These are phyloP conservation scores for Ceratocystiopsis sp. DNA, from an alignment of 2,329 filamentous ascomycete genomes.

Conservation along the genomic window DNA sequence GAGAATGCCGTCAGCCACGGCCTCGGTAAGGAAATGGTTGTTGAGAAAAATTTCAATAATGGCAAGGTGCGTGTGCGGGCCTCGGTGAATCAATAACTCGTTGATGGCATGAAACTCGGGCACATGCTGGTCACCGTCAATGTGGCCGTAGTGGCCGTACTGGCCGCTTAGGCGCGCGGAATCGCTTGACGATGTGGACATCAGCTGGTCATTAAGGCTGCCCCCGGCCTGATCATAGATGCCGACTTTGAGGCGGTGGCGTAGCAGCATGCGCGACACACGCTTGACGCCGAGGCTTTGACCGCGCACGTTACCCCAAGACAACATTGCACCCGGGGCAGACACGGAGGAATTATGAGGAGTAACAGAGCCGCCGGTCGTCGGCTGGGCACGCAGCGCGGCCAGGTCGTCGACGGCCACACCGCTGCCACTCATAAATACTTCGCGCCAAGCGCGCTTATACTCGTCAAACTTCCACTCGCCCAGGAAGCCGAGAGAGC, in stretches of 20 bases:
- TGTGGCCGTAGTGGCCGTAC: background rate
- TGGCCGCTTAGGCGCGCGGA: background rate
- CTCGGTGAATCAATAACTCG: conserved; percentile 85
- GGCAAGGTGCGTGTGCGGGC: conserved; percentile 74
- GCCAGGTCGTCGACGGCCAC: conserved; percentile 29
- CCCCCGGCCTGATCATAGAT: conserved; percentile 55
- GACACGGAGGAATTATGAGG: no score
- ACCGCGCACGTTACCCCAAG: conserved; percentile 60
- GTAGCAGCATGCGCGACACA: conserved; percentile 64
- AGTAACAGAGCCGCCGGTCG: background rate
- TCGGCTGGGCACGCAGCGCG: conserved; percentile 20
- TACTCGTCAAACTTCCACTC: conserved; percentile 94
- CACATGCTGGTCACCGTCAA: conserved; percentile 6
- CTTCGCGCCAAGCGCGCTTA: conserved; percentile 80
- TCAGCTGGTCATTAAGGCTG: conserved; percentile 37
- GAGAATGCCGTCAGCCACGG: conserved; percentile 87
- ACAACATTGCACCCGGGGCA: conserved; percentile 17
- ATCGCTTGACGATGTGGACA: conserved; percentile 22
- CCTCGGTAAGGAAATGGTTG: conserved; percentile 78
- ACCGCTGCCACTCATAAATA: conserved; percentile 61
- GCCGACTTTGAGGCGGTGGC: conserved; percentile 74
- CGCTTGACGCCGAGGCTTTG: conserved; percentile 65
- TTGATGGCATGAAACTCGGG: conserved; percentile 61
- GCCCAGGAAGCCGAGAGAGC: conserved; percentile 81
- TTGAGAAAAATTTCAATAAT: conserved; percentile 86